Evolutionary conservation across 2,329 filamentous ascomycete species (phyloP), one percentile per base, ranked within the genome.

Genomic region (Trichoderma koningiopsis): DNA sequence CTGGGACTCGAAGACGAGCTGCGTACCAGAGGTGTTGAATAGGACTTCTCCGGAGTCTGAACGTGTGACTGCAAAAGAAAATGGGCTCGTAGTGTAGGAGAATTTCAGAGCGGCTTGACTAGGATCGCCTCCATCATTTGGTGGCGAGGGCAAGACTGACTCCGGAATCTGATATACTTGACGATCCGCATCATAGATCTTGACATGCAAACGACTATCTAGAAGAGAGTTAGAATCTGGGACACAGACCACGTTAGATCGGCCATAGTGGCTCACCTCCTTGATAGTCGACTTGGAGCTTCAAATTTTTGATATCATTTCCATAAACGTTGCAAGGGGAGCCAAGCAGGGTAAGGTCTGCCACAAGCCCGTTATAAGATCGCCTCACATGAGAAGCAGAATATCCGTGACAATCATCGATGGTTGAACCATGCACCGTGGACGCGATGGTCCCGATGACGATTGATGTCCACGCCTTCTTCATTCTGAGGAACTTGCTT

Each of bases 321-420:
- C 93, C 93, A 72, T 95, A 96, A 27, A 88, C 86, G 77, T 95
- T 91, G 82, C 93, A 96, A 6, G 90, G 83, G 10, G 83, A 75
- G 0, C 92, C 92, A 10, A 91, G 90, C 10, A 96, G 84, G 2
- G 80, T 84, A 59, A 97, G 83, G 72, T 91, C 85, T 1, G 92
- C 93, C 0, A 87, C 91, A 64, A 95, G 80, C 7, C 87, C 87
- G 60, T 81, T 82, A 47, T 77, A 75, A 0, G 81, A 86, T 62
- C 83, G 79, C 62, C 81, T 77, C 14, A 92, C 83, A 75, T 91
- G 88, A n/a, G 84, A 86, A 1, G 90, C 90, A 33, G 76, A 83
- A 80, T 93, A 93, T 13, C 91, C 91, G 0, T 90, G 89, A 74
- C 91, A 93, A 4, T 53, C 22, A 4, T 53, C 49, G 0, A 53